These are phyloP conservation scores for Aspergillus viridinutans DNA, from an alignment of 2,329 filamentous ascomycete genomes.

Conservation along the genomic window DNA sequence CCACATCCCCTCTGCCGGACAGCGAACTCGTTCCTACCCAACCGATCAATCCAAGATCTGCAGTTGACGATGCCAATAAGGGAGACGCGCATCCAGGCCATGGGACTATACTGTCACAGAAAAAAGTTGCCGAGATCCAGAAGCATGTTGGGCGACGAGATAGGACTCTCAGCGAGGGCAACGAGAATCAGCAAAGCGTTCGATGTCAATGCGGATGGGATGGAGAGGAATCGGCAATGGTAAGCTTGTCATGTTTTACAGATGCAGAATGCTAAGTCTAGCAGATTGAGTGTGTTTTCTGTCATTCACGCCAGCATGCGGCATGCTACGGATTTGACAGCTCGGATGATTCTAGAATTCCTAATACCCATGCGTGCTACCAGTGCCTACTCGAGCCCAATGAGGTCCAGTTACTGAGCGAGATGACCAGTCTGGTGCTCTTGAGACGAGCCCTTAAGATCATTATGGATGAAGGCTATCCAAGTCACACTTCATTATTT, in stretches of 20 bases:
- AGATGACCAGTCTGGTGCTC: constrained; percentile 26
- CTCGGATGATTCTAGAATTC: constrained; percentile 35
- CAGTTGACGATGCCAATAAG: constrained; percentile 3
- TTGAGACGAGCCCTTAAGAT: constrained; percentile 25
- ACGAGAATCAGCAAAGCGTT: constrained; percentile 11
- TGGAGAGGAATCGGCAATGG: constrained; percentile 40
- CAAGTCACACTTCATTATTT: constrained; percentile 20
- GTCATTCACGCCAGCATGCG: constrained; percentile 44
- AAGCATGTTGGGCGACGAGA: constrained; percentile 4
- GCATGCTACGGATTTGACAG: constrained; percentile 44
- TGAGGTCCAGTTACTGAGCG: constrained; percentile 21
- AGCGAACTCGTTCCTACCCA: constrained; percentile 29
- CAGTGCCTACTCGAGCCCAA: constrained; percentile 37
- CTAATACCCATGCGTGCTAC: constrained; percentile 45
- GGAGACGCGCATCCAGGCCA: constrained; percentile 3
- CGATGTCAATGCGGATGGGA: constrained; percentile 41
- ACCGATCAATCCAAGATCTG: constrained; percentile 7
- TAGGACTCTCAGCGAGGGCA: neutral
- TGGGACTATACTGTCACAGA: constrained; percentile 14
- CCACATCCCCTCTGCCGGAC: constrained; percentile 16
- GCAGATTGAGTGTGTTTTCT: constrained; percentile 44
- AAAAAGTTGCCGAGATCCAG: constrained; percentile 15
- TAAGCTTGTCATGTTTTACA: constrained; percentile 17
- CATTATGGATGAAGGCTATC: constrained; percentile 28
- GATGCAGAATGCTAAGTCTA: constrained; percentile 7